A percentile compares a stretch with the other conserved stretches of the same genome.
Evolutionary conservation across 345 rosid genomes (phyloP).

Genomic region (Camelina sativa): DNA sequence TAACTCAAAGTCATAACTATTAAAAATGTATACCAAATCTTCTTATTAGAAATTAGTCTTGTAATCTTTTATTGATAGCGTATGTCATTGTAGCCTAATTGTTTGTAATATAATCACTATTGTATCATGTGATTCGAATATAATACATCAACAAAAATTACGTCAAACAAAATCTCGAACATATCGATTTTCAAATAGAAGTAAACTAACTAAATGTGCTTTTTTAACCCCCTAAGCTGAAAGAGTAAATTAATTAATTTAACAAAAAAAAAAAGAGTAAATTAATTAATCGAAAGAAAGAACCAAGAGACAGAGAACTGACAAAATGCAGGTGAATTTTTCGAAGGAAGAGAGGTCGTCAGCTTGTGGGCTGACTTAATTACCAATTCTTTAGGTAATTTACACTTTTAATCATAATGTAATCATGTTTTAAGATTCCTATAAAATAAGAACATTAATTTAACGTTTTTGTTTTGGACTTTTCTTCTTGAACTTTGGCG

Average conservation of each 20-base stretch:
- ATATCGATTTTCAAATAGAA: conserved; percentile 35
- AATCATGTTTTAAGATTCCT: conserved; percentile 63
- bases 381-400: conserved; percentile 45
- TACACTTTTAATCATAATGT: conserved; percentile 87
- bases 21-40: not conserved
- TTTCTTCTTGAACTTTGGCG: conserved; percentile 90
- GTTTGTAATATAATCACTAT: not conserved
- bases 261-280: no score
- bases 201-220: conserved; percentile 20
- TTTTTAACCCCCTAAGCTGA: conserved; percentile 12
- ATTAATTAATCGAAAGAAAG: conserved; percentile 17
- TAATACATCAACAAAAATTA: not conserved
- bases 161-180: conserved; percentile 29
- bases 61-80: not conserved
- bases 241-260: conserved; percentile 36
- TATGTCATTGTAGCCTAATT: not conserved
- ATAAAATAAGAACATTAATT: conserved; percentile 36
- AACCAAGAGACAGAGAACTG: conserved; percentile 66
- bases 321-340: conserved; percentile 94
- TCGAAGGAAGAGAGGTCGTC: conserved; percentile 66
- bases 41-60: not conserved
- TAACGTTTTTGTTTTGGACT: conserved; percentile 65
- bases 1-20: not conserved
- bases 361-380: conserved; percentile 87
- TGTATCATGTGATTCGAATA: not conserved